Conservation (phyloP, 1,284 basidiomycete species). For the Boletus subluridellus region DNA sequence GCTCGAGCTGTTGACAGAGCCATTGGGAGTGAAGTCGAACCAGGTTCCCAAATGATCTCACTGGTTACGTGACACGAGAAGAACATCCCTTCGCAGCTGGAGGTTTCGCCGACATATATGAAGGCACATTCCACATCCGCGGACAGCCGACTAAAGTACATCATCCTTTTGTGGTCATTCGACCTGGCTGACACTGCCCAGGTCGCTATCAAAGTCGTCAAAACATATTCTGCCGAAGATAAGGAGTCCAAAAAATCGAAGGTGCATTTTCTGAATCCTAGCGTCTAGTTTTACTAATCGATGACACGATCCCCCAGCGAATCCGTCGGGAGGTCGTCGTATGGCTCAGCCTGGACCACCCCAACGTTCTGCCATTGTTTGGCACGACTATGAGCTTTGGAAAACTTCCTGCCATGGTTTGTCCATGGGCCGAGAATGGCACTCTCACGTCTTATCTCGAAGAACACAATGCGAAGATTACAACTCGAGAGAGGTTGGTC, state of each 20-base stretch:
- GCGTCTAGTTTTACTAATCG: neutral
- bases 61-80: neutral
- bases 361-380: neutral
- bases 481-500: neutral
- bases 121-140: neutral
- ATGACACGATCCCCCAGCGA: neutral
- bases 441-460: neutral
- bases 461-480: neutral
- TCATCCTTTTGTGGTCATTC: too few relatives aligned
- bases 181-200: too few relatives aligned
- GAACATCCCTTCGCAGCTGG: neutral
- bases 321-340: neutral
- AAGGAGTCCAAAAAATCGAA: neutral
- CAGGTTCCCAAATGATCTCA: neutral
- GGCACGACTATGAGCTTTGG: neutral
- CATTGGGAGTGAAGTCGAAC: neutral
- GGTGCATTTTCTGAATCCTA: neutral
- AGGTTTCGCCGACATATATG: neutral
- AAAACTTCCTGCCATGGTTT: neutral
- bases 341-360: neutral
- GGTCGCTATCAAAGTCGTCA: neutral
- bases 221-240: neutral
- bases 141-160: neutral
- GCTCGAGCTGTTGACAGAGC: neutral
- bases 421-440: neutral